Percentiles rank a stretch among this genome's conserved stretches.
Evolutionary conservation across 2,329 filamentous ascomycete genomes (phyloP).

Genomic region (Fusarium setosum): DNA sequence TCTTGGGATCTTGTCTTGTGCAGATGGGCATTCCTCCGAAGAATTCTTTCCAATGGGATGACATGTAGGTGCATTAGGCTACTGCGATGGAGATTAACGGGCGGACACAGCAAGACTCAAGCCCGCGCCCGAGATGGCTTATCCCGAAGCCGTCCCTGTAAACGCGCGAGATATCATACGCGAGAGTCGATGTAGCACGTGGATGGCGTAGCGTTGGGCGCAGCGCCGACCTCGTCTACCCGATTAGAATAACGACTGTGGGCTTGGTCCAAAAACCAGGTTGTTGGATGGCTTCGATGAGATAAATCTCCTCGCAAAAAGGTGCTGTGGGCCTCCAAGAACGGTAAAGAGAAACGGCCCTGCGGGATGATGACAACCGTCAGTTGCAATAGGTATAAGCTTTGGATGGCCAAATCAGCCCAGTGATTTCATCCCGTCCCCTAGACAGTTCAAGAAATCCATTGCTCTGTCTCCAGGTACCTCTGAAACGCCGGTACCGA

Average conservation of each 20-base stretch:
- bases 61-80: conserved; percentile 1
- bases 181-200: conserved; percentile 14
- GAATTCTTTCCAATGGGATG: background rate
- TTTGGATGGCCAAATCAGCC: too few relatives aligned
- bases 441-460: too few relatives aligned
- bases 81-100: conserved; percentile 9
- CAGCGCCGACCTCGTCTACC: conserved; percentile 11
- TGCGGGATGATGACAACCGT: background rate
- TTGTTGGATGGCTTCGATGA: conserved; percentile 20
- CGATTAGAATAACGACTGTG: background rate
- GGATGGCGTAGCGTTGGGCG: conserved; percentile 2
- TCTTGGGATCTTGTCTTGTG: background rate
- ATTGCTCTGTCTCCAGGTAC: too few relatives aligned
- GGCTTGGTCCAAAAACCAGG: conserved; percentile 31
- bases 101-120: conserved; percentile 6
- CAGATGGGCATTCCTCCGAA: background rate
- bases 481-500: conserved; percentile 1
- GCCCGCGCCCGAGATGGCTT: conserved; percentile 21
- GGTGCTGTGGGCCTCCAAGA: conserved; percentile 13
- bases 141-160: conserved; percentile 1
- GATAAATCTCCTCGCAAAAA: conserved; percentile 11
- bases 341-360: conserved; percentile 8
- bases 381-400: conserved; percentile 4
- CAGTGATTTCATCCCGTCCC: too few relatives aligned
- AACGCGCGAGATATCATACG: conserved; percentile 18